These are phyloP conservation scores for Globisporangium echinulatum DNA, from an alignment of 352 stramenopile genomes.

Conservation along the genomic window DNA sequence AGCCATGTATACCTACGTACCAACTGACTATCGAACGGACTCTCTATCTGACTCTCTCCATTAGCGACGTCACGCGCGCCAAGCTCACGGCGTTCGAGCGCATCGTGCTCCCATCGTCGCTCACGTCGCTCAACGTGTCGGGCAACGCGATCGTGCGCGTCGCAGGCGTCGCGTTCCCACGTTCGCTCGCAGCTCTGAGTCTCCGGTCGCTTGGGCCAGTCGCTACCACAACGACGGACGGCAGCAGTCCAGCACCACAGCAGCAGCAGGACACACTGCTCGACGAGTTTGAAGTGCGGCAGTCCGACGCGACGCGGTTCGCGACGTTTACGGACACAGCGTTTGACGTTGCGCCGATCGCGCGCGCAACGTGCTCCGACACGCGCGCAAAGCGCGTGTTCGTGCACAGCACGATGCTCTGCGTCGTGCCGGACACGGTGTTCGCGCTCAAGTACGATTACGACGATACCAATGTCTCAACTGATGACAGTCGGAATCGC, in stretches of 20 bases:
- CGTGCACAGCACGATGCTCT: slow-evolving; percentile 37
- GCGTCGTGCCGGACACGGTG: slow-evolving; percentile 27
- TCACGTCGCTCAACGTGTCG: slow-evolving; percentile 27
- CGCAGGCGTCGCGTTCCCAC: slow-evolving; percentile 26
- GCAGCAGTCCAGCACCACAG: background rate
- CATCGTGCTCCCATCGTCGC: slow-evolving; percentile 23
- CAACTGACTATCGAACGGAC: background rate
- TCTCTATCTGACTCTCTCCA: background rate
- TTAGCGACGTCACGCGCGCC: slow-evolving; percentile 15
- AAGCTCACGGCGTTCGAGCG: slow-evolving; percentile 24
- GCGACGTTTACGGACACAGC: slow-evolving; percentile 1
- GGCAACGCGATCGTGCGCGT: slow-evolving; percentile 31
- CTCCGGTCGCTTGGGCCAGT: background rate
- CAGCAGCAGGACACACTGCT: slow-evolving; percentile 7
- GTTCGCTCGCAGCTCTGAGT: slow-evolving; percentile 16
- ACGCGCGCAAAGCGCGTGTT: slow-evolving; percentile 19
- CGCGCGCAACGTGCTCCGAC: slow-evolving; percentile 21
- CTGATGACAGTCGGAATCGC: too few relatives aligned
- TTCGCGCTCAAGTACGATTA: slow-evolving; percentile 30
- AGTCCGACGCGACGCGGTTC: slow-evolving; percentile 25
- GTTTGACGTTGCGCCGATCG: slow-evolving; percentile 9
- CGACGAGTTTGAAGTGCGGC: slow-evolving; percentile 33
- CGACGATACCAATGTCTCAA: background rate
- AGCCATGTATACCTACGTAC: slow-evolving; percentile 14
- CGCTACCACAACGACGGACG: background rate